Evolutionary conservation across 2,329 filamentous ascomycete genomes (phyloP).

Genomic region (Pestalotiopsis sp.): DNA sequence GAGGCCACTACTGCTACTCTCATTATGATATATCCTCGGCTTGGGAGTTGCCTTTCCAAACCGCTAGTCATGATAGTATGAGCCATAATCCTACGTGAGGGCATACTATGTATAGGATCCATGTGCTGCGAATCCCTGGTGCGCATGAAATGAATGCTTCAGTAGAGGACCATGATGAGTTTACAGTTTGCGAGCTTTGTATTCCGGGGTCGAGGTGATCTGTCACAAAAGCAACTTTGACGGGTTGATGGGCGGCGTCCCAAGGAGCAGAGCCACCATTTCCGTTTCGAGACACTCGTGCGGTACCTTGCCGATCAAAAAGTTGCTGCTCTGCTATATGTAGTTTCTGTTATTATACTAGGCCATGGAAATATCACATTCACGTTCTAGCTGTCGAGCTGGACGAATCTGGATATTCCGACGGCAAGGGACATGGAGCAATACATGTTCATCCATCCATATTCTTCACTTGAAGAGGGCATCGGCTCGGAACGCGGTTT

Average conservation of each 20-base stretch:
- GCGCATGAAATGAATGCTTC: too few species aligned
- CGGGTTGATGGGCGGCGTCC: background rate
- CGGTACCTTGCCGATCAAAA: background rate
- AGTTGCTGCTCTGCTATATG: background rate
- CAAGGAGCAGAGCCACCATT: background rate
- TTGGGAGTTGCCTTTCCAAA: background rate
- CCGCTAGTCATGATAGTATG: background rate
- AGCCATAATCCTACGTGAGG: background rate
- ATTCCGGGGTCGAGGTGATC: background rate
- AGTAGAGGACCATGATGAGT: background rate
- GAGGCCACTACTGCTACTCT: background rate
- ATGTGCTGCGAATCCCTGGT: background rate
- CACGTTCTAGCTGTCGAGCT: background rate
- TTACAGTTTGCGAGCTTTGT: constrained; percentile 2
- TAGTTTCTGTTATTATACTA: background rate
- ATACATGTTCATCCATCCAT: background rate
- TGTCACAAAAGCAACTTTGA: background rate
- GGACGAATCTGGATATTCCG: background rate
- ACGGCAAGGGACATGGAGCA: background rate
- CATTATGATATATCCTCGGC: background rate
- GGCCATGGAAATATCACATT: background rate
- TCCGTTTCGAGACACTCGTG: background rate
- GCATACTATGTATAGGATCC: background rate
- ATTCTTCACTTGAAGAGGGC: background rate
- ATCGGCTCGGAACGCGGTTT: background rate